Conservation (phyloP, 2,329 filamentous ascomycete species). For the Trichoderma aggressivum region DNA sequence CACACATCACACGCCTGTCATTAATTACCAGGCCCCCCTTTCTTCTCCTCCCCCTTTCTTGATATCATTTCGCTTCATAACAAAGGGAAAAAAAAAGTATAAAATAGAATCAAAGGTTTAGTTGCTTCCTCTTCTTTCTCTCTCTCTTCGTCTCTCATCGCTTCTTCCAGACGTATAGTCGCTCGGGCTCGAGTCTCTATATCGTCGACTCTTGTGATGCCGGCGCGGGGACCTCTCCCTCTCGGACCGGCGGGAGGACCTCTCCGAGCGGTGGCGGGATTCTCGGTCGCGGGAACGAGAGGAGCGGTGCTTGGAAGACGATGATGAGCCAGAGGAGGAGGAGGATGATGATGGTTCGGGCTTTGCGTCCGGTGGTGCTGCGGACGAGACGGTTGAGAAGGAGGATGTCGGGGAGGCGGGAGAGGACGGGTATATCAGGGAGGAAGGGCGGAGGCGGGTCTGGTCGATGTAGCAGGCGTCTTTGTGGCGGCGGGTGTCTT, state of each 20-base stretch:
- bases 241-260: not conserved
- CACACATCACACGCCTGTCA: not conserved
- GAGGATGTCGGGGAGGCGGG: not conserved
- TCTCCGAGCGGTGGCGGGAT: not conserved
- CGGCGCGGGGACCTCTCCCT: slow-evolving; percentile 3
- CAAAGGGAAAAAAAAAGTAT: not conserved
- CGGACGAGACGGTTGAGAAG: not conserved
- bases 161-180: not conserved
- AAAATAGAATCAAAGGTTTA: not conserved
- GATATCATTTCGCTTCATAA: not conserved
- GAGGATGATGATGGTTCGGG: not conserved
- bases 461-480: slow-evolving; percentile 7
- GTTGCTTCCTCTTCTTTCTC: not conserved
- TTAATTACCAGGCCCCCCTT: not conserved
- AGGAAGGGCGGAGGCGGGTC: not conserved
- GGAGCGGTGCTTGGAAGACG: not conserved
- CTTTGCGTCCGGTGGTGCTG: not conserved
- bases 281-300: slow-evolving; percentile 1
- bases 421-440: not conserved
- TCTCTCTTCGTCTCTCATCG: not conserved
- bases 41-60: not conserved
- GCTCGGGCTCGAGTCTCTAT: not conserved
- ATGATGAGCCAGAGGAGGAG: not conserved
- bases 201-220: not conserved
- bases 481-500: slow-evolving; percentile 14